A percentile compares a stretch with the other conserved stretches of the same genome.
phyloP scores from a whole-genome alignment of 2,329 filamentous ascomycete genomes.

The Hypoxylon sp. region DNA sequence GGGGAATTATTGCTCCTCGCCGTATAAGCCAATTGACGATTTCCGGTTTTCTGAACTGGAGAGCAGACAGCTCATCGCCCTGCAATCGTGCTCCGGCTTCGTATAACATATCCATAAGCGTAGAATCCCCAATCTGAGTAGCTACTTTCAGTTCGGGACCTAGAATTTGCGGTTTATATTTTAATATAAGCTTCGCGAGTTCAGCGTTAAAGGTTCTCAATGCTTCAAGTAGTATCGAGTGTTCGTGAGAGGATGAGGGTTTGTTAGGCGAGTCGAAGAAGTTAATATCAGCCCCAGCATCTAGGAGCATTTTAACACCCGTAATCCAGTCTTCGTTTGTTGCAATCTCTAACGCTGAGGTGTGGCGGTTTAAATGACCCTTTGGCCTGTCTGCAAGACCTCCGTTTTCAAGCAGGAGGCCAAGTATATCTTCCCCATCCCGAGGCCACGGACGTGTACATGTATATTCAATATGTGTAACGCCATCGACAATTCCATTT shows the following conservation, averaged over 20 bases:
- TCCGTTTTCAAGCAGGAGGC: not conserved
- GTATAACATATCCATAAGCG: not conserved
- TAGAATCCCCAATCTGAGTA: not conserved
- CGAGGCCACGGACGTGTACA: not conserved
- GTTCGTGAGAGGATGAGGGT: too few relatives aligned
- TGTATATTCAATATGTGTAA: not conserved
- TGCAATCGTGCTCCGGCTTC: not conserved
- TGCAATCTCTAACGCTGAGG: not conserved
- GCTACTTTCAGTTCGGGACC: not conserved
- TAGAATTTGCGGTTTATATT: not conserved
- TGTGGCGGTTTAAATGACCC: too few relatives aligned
- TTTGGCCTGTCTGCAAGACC: not conserved
- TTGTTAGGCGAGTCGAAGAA: not conserved
- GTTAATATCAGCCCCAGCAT: constrained; percentile 1
- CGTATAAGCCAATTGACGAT: not conserved
- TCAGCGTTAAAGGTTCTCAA: not conserved
- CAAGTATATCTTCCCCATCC: not conserved
- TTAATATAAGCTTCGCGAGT: not conserved
- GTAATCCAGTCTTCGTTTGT: not conserved
- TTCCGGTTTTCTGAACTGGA: not conserved
- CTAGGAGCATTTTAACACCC: not conserved
- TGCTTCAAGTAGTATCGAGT: not conserved
- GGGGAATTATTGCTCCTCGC: not conserved
- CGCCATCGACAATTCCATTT: not conserved
- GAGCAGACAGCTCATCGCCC: not conserved